phyloP scores from a whole-genome alignment of 2,329 filamentous ascomycete genomes.

The Calonectria pteridis region DNA sequence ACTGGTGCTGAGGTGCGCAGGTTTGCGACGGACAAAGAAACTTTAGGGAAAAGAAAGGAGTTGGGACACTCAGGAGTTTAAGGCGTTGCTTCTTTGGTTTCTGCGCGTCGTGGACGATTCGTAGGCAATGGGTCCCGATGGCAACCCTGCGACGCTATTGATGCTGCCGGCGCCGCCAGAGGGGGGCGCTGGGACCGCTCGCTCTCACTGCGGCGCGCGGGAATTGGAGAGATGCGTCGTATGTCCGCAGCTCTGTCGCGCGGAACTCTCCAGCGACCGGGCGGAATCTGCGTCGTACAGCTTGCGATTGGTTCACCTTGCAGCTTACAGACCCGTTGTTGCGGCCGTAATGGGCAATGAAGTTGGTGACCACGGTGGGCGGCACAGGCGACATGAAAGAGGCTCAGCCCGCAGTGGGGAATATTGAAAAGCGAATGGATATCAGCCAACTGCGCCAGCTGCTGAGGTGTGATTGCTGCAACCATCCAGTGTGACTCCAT shows the following conservation, averaged over 20 bases:
- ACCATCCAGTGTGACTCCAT: neutral
- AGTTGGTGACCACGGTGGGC: neutral
- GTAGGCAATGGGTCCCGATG: neutral
- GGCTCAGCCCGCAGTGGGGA: neutral
- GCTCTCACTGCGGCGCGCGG: neutral
- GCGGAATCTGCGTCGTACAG: neutral
- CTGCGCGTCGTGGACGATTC: neutral
- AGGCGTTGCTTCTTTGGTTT: neutral
- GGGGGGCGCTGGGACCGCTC: constrained; percentile 1
- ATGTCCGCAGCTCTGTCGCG: neutral
- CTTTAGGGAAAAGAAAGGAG: neutral
- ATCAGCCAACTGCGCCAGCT: neutral
- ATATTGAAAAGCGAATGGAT: neutral
- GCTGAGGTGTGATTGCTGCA: neutral
- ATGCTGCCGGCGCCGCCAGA: constrained; percentile 7
- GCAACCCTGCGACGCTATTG: constrained; percentile 23
- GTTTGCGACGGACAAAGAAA: neutral
- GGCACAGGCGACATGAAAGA: neutral
- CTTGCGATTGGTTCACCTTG: constrained; percentile 3
- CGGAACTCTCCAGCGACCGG: constrained; percentile 7
- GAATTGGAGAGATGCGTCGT: neutral
- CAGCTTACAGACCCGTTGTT: neutral
- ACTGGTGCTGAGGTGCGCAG: neutral
- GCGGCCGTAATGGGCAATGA: neutral
- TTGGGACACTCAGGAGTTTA: neutral